phyloP scores from a whole-genome alignment of 352 stramenopile genomes.

The Phytophthora sp. region DNA sequence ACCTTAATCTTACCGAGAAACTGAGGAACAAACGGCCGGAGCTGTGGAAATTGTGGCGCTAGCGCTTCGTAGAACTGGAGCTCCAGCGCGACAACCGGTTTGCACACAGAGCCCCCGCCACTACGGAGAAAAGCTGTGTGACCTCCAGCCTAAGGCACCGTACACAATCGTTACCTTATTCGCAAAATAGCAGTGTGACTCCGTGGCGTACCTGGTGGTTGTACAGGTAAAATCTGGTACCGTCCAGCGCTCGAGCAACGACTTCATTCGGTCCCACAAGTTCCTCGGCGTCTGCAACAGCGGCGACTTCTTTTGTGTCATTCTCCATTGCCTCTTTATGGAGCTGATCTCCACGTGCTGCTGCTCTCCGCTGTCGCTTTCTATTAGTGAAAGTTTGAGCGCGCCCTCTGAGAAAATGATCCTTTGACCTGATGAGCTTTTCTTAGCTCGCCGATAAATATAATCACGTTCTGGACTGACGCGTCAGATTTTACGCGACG shows the following conservation, averaged over 20 bases:
- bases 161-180: constrained; percentile 6
- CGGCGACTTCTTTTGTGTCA: not conserved
- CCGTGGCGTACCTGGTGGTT: constrained; percentile 62
- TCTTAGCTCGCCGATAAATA: constrained; percentile 17
- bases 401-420: not conserved
- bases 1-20: constrained; percentile 76
- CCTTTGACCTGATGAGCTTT: constrained; percentile 1
- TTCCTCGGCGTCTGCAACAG: constrained; percentile 19
- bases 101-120: constrained; percentile 72
- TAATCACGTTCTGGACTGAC: too few species aligned
- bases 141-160: constrained; percentile 53
- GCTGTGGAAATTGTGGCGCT: constrained; percentile 52
- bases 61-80: constrained; percentile 79
- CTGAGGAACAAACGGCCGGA: constrained; percentile 68
- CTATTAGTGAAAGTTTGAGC: constrained; percentile 4
- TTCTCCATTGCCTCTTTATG: constrained; percentile 16
- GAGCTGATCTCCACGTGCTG: not conserved
- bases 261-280: constrained; percentile 55
- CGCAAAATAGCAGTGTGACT: not conserved
- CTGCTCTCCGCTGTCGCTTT: not conserved
- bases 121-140: constrained; percentile 79
- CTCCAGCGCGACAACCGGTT: constrained; percentile 74
- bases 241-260: constrained; percentile 68
- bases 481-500: too few species aligned
- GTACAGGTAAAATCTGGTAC: constrained; percentile 80